Conservation (phyloP, 1,284 basidiomycete species). For the Trichosporon ovoides region DNA sequence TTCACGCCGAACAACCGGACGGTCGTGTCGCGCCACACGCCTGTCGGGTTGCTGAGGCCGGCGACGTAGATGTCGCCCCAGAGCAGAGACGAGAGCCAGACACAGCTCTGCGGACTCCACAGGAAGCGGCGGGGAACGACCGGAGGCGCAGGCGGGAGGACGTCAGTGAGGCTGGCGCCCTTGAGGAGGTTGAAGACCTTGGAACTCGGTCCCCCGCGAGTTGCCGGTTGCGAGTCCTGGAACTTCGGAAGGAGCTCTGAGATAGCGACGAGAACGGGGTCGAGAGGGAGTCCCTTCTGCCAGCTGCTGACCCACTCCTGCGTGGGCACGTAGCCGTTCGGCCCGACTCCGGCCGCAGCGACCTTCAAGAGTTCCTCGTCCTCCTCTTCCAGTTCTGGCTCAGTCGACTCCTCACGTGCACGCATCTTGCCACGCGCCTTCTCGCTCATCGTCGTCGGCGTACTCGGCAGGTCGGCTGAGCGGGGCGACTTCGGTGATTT, state of each 20-base stretch:
- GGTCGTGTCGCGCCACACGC: slow-evolving; percentile 79
- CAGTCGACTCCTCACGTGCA: slow-evolving; percentile 50
- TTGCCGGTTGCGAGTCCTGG: slow-evolving; percentile 66
- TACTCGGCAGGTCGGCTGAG: slow-evolving; percentile 4
- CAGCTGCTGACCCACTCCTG: slow-evolving; percentile 77
- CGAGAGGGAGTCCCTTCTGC: slow-evolving; percentile 60
- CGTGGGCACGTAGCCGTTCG: slow-evolving; percentile 85
- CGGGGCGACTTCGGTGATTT: background rate
- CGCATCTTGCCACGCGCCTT: slow-evolving; percentile 85
- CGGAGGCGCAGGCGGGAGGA: slow-evolving; percentile 65
- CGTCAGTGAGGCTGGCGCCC: slow-evolving; percentile 63
- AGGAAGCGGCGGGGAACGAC: slow-evolving; percentile 67
- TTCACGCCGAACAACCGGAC: slow-evolving; percentile 87
- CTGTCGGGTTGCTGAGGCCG: slow-evolving; percentile 66
- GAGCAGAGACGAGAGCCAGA: slow-evolving; percentile 82
- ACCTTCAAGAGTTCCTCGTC: slow-evolving; percentile 58
- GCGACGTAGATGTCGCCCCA: slow-evolving; percentile 94
- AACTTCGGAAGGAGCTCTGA: slow-evolving; percentile 80
- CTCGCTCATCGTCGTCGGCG: slow-evolving; percentile 60
- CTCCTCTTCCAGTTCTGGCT: slow-evolving; percentile 48
- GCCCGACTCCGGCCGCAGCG: slow-evolving; percentile 63
- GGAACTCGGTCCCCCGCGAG: slow-evolving; percentile 40
- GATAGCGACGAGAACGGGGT: slow-evolving; percentile 73
- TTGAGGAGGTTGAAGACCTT: slow-evolving; percentile 58
- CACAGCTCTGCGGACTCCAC: slow-evolving; percentile 82